Percentiles rank a stretch among this genome's conserved stretches.
These are phyloP conservation scores for Calocybe cyanea DNA, from an alignment of 768 basidiomycete genomes.

Conservation along the genomic window DNA sequence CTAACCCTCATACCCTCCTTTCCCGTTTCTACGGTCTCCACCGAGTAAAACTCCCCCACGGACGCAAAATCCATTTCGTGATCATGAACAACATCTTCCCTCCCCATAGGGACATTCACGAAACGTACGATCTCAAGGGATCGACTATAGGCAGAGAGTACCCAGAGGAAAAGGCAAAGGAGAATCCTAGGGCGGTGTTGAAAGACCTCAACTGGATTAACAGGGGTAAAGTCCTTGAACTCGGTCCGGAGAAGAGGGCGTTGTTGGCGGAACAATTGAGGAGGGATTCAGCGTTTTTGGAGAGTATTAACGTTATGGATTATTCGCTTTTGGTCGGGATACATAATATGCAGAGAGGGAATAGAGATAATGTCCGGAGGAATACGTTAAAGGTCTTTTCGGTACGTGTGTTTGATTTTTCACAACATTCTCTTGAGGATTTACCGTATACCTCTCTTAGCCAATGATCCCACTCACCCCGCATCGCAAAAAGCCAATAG, in stretches of 20 bases:
- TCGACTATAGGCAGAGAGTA: slow-evolving; percentile 88
- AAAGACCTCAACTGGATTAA: slow-evolving; percentile 98
- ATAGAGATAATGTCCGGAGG: slow-evolving; percentile 85
- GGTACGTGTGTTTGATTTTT: slow-evolving; percentile 54
- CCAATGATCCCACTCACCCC: slow-evolving; percentile 59
- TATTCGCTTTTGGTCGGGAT: slow-evolving; percentile 94
- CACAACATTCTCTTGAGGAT: not conserved
- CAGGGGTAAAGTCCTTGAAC: slow-evolving; percentile 66
- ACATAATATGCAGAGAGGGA: slow-evolving; percentile 87
- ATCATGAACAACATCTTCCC: slow-evolving; percentile 99
- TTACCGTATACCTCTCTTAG: slow-evolving; percentile 29
- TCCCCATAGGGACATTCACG: slow-evolving; percentile 94
- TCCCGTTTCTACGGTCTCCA: slow-evolving; percentile 97
- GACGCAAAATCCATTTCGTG: slow-evolving; percentile 96
- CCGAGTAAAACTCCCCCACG: slow-evolving; percentile 92
- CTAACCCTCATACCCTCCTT: slow-evolving; percentile 90
- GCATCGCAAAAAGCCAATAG: slow-evolving; percentile 49
- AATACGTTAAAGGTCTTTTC: slow-evolving; percentile 92
- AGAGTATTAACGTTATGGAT: slow-evolving; percentile 87
- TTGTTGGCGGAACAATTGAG: slow-evolving; percentile 87
- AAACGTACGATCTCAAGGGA: slow-evolving; percentile 96
- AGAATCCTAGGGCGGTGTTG: slow-evolving; percentile 82
- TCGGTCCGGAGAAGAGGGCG: slow-evolving; percentile 96
- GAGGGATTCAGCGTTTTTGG: slow-evolving; percentile 83
- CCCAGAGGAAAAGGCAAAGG: slow-evolving; percentile 75